These are phyloP conservation scores for Pugionium dolabratum DNA, from an alignment of 345 rosid species.

Conservation along the genomic window DNA sequence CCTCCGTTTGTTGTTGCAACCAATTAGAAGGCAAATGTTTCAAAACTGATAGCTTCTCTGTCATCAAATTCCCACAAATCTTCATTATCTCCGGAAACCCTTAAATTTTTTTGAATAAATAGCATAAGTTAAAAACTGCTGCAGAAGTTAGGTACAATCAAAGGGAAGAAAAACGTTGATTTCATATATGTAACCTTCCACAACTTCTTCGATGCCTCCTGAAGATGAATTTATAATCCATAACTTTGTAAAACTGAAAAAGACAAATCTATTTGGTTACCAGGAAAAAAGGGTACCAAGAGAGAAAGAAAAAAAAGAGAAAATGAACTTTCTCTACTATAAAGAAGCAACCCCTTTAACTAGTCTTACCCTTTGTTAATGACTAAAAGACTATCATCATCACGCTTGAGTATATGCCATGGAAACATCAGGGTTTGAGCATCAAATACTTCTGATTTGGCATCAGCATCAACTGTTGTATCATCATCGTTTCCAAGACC, in stretches of 20 bases:
- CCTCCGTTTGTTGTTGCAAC: constrained; percentile 53
- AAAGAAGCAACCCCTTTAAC: constrained; percentile 2
- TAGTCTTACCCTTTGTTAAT: constrained; percentile 59
- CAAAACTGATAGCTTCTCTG: constrained; percentile 64
- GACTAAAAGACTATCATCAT: constrained; percentile 51
- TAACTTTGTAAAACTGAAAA: constrained; percentile 70
- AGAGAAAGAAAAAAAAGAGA: neutral
- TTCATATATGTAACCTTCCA: constrained; percentile 55
- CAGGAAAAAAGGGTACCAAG: constrained; percentile 4
- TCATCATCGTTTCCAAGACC: constrained; percentile 54
- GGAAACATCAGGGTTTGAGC: constrained; percentile 59
- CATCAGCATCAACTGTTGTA: constrained; percentile 38
- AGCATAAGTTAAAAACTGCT: too few species aligned
- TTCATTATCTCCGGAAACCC: constrained; percentile 60
- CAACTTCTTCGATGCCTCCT: constrained; percentile 64
- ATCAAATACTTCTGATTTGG: constrained; percentile 54
- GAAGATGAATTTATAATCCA: constrained; percentile 74
- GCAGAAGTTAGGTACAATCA: neutral
- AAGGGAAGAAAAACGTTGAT: constrained; percentile 4
- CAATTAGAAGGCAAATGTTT: constrained; percentile 56
- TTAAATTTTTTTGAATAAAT: constrained; percentile 14
- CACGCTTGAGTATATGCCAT: constrained; percentile 80
- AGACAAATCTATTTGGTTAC: constrained; percentile 22
- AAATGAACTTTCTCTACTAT: constrained; percentile 6
- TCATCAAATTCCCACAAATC: constrained; percentile 52